Conservation (phyloP, 164 flowering plant genomes). For the Sedum album region DNA sequence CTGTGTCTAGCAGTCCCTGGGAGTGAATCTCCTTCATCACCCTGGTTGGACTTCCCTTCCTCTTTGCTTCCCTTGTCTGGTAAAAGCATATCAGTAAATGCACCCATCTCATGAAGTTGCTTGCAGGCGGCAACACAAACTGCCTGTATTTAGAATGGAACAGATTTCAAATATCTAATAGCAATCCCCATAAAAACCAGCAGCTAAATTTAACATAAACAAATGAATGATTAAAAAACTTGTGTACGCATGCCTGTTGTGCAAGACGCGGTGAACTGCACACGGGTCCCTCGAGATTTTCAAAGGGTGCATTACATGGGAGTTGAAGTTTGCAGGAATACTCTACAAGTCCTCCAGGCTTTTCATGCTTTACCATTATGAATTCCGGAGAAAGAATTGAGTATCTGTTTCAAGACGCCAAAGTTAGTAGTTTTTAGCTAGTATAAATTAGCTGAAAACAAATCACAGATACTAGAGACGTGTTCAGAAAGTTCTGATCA, state of each 20-base stretch:
- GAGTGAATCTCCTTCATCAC: conserved; percentile 82
- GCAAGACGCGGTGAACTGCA: conserved; percentile 96
- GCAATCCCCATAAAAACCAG: not conserved
- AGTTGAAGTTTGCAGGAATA: conserved; percentile 98
- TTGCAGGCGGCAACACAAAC: conserved; percentile 98
- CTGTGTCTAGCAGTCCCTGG: conserved; percentile 98
- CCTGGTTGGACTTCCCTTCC: conserved; percentile 65
- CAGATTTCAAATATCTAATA: conserved; percentile 2
- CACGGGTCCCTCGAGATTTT: conserved; percentile 86
- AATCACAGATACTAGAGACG: not conserved
- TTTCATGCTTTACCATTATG: conserved; percentile 88
- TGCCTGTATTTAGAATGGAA: conserved; percentile 42
- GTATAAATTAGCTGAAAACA: not conserved
- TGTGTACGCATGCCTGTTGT: conserved; percentile 57
- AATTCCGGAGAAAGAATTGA: conserved; percentile 98
- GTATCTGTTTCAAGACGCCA: conserved; percentile 36
- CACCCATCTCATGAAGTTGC: conserved; percentile 99
- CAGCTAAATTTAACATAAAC: not conserved
- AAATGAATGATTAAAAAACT: not conserved
- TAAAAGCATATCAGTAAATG: conserved; percentile 97
- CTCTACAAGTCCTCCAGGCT: conserved; percentile 65
- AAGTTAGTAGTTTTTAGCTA: not conserved
- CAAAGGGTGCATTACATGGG: conserved; percentile 99
- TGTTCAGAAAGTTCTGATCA: not conserved
- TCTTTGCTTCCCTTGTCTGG: conserved; percentile 95